These are phyloP conservation scores for Mycena haematopus DNA, from an alignment of 768 basidiomycete species.

Conservation along the genomic window DNA sequence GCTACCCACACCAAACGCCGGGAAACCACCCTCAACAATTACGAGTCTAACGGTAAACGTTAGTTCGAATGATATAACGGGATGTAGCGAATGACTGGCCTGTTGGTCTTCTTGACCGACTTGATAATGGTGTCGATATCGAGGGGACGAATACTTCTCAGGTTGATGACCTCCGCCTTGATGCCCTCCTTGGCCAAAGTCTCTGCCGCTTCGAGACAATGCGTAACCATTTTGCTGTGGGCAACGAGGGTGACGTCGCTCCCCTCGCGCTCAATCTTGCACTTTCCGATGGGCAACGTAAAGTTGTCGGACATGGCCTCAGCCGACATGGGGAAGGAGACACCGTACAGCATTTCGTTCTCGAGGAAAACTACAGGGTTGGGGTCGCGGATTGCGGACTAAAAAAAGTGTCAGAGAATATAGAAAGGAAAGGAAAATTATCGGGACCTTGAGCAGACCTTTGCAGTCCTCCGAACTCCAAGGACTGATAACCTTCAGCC, in stretches of 20 bases:
- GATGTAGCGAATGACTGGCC: conserved; percentile 51
- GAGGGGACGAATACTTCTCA: conserved; percentile 93
- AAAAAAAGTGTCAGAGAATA: not conserved
- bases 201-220: conserved; percentile 94
- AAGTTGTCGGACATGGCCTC: conserved; percentile 97
- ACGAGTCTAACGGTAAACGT: conserved; percentile 65
- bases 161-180: conserved; percentile 97
- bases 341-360: conserved; percentile 99
- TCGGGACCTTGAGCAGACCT: conserved; percentile 88
- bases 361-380: conserved; percentile 99
- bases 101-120: conserved; percentile 98
- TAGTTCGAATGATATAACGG: conserved; percentile 4
- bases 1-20: conserved; percentile 96
- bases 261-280: conserved; percentile 93
- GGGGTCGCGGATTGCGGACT: conserved; percentile 97
- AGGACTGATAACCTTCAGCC: conserved; percentile 96
- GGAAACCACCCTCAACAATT: conserved; percentile 98
- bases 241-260: conserved; percentile 95
- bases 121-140: conserved; percentile 97
- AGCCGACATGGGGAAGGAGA: conserved; percentile 93
- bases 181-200: conserved; percentile 93
- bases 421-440: conserved; percentile 11
- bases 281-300: conserved; percentile 95
- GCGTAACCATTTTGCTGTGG: conserved; percentile 98
- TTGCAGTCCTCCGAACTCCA: conserved; percentile 99